A percentile compares a stretch with the other conserved stretches of the same genome.
phyloP scores from a whole-genome alignment of 495 filamentous ascomycete species.

The Talaromyces liani region DNA sequence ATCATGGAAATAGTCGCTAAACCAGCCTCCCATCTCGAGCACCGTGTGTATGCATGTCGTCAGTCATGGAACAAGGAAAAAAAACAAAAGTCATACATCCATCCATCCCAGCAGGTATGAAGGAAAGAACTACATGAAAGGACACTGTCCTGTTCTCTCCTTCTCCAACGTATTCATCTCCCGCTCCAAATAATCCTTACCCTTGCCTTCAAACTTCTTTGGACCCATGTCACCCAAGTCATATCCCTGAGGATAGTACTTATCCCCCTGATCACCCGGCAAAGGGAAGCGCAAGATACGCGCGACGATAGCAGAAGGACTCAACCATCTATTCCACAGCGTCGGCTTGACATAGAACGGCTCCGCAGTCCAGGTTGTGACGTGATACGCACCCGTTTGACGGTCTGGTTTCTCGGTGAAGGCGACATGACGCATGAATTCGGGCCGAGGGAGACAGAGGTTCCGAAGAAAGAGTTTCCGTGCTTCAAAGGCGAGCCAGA shows the following conservation, averaged over 20 bases:
- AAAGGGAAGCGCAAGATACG: conserved; percentile 48
- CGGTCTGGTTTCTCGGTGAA: conserved; percentile 35
- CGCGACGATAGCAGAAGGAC: conserved; percentile 43
- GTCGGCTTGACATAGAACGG: conserved; percentile 58
- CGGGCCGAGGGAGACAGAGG: conserved; percentile 46
- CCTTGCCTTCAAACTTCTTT: conserved; percentile 46
- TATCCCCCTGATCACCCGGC: conserved; percentile 51
- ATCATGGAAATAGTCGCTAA: not conserved
- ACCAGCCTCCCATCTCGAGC: not conserved
- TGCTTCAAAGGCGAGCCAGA: conserved; percentile 35
- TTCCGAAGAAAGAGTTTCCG: conserved; percentile 50
- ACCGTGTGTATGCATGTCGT: not conserved
- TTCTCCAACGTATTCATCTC: conserved; percentile 26
- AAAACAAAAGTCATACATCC: not conserved
- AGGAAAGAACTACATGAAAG: conserved; percentile 11
- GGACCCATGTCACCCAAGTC: conserved; percentile 52
- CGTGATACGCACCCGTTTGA: conserved; percentile 38
- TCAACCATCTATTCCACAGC: conserved; percentile 51
- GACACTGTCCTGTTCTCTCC: conserved; percentile 44
- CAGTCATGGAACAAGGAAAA: not conserved
- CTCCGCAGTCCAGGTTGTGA: conserved; percentile 40
- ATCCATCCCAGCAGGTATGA: not conserved
- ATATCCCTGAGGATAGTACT: conserved; percentile 54
- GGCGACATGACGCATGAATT: conserved; percentile 30
- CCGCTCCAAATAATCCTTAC: conserved; percentile 39